Evolutionary conservation across 257 asterid species (phyloP).

Genomic region (Solanum virginianum): DNA sequence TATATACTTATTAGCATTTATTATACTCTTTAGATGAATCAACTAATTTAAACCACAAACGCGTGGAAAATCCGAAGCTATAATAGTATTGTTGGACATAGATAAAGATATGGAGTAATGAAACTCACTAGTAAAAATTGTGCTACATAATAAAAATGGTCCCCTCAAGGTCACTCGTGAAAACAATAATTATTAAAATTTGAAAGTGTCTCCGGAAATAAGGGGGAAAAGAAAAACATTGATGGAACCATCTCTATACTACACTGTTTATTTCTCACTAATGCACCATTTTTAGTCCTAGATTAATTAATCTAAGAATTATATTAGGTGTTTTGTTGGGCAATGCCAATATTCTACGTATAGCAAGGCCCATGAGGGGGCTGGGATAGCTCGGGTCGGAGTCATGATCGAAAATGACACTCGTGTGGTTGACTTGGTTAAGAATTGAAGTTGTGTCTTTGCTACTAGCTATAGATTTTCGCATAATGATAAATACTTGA

Average conservation of each 20-base stretch:
- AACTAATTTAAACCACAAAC: neutral
- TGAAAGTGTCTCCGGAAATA: neutral
- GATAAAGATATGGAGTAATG: conserved; percentile 3
- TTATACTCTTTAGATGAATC: neutral
- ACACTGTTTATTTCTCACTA: neutral
- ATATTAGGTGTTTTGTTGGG: neutral
- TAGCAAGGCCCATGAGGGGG: no score
- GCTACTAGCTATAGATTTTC: no score
- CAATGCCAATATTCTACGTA: no score
- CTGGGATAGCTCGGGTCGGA: no score
- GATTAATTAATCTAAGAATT: neutral
- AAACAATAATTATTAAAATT: conserved; percentile 18
- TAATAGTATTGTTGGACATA: neutral
- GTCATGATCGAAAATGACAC: no score
- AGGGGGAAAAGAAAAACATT: neutral
- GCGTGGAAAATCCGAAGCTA: neutral
- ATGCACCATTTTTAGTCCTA: neutral
- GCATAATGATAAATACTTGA: no score
- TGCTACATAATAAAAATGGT: conserved; percentile 15
- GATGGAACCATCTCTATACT: neutral
- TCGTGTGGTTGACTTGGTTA: no score
- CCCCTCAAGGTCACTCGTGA: conserved; percentile 37
- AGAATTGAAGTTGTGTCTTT: no score
- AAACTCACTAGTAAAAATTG: conserved; percentile 11
- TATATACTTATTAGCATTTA: neutral